Evolutionary conservation across 2,329 filamentous ascomycete species (phyloP).

Genomic region (Dothideomycetes sp.): DNA sequence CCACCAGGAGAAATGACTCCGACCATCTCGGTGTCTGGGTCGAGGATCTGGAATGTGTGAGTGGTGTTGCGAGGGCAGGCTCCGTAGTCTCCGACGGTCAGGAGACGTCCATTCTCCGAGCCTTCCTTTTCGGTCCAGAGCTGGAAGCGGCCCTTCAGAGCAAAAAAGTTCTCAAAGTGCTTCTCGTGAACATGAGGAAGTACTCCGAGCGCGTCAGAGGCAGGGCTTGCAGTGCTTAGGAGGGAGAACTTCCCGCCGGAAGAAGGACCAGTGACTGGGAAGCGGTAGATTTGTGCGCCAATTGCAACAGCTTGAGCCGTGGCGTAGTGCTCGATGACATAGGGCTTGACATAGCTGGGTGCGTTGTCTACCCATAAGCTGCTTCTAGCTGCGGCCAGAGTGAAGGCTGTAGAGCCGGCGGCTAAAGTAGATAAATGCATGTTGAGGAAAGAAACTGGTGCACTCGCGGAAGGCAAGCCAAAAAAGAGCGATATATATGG

Average conservation of each 20-base stretch:
- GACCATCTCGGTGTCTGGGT: conserved; percentile 37
- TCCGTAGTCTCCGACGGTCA: conserved; percentile 36
- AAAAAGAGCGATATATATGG: too few species aligned
- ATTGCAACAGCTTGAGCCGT: conserved; percentile 24
- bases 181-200: conserved; percentile 31
- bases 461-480: too few species aligned
- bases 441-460: too few species aligned
- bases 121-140: conserved; percentile 30
- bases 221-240: conserved; percentile 28
- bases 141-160: conserved; percentile 33
- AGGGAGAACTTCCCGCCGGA: conserved; percentile 35
- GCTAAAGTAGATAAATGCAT: conserved; percentile 2
- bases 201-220: conserved; percentile 28
- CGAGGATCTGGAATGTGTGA: conserved; percentile 38
- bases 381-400: conserved; percentile 1
- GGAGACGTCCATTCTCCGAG: conserved; percentile 23
- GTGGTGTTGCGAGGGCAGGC: conserved; percentile 28
- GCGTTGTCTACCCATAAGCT: conserved; percentile 12
- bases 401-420: neutral
- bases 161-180: conserved; percentile 39
- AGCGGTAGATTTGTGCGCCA: conserved; percentile 28
- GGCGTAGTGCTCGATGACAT: conserved; percentile 25
- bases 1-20: conserved; percentile 36
- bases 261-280: conserved; percentile 34
- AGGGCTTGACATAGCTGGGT: conserved; percentile 23